These are phyloP conservation scores for Pythium grandisporangium DNA, from an alignment of 352 stramenopile genomes.

Conservation along the genomic window DNA sequence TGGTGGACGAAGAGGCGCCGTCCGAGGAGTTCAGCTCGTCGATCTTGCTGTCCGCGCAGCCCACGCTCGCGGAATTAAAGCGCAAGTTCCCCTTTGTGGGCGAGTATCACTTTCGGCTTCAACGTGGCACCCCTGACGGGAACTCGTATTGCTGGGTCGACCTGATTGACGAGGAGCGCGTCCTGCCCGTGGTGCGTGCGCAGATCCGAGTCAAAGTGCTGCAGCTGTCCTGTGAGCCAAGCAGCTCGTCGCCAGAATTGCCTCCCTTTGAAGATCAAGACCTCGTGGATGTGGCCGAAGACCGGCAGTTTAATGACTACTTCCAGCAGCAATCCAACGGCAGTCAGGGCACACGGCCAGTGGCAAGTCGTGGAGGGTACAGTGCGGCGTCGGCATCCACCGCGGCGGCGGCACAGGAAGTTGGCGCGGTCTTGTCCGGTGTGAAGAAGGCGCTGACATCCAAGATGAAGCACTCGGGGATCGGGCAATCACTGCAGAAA, in stretches of 20 bases:
- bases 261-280: too few relatives aligned
- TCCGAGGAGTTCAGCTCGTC: slow-evolving; percentile 47
- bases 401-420: slow-evolving; percentile 40
- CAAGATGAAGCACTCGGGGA: slow-evolving; percentile 66
- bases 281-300: slow-evolving; percentile 55
- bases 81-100: slow-evolving; percentile 75
- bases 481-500: slow-evolving; percentile 70
- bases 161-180: slow-evolving; percentile 33
- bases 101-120: slow-evolving; percentile 69
- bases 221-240: slow-evolving; percentile 32
- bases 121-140: slow-evolving; percentile 15
- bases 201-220: slow-evolving; percentile 72
- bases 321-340: slow-evolving; percentile 33
- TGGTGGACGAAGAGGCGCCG: slow-evolving; percentile 33
- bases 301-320: slow-evolving; percentile 50
- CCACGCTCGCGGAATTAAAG: slow-evolving; percentile 52
- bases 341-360: neutral
- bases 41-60: slow-evolving; percentile 49
- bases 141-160: slow-evolving; percentile 80
- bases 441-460: slow-evolving; percentile 76
- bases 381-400: slow-evolving; percentile 5
- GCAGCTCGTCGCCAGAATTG: slow-evolving; percentile 2
- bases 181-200: slow-evolving; percentile 27
- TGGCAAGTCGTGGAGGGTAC: slow-evolving; percentile 1
- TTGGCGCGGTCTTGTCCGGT: slow-evolving; percentile 46